Evolutionary conservation across 1,284 basidiomycete genomes (phyloP).

Genomic region (Inonotus hispidus): DNA sequence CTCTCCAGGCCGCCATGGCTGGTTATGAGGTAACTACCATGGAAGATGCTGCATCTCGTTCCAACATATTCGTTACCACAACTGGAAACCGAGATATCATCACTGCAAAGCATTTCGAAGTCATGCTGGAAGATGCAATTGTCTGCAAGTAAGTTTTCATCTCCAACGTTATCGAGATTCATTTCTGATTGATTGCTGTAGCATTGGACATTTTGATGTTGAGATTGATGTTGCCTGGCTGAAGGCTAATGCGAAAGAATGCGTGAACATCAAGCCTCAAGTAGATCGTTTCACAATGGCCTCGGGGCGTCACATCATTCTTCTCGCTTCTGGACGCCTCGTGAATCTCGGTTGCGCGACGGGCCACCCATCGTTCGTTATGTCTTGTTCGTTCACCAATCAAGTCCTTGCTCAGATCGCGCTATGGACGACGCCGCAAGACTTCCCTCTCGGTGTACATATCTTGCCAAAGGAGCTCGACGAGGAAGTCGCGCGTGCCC

Average conservation of each 20-base stretch:
- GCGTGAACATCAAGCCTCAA: constrained; percentile 96
- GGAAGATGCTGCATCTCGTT: constrained; percentile 89
- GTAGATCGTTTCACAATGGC: constrained; percentile 97
- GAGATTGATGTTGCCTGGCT: constrained; percentile 99
- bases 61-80: constrained; percentile 97
- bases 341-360: constrained; percentile 97
- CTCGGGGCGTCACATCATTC: constrained; percentile 89
- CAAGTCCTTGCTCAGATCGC: constrained; percentile 98
- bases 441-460: constrained; percentile 93
- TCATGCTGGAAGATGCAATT: constrained; percentile 98
- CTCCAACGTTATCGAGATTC: background rate
- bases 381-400: constrained; percentile 99
- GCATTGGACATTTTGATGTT: constrained; percentile 98
- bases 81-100: constrained; percentile 99
- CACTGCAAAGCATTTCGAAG: constrained; percentile 85
- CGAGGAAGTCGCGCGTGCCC: constrained; percentile 97
- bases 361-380: constrained; percentile 95
- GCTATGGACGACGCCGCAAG: constrained; percentile 88
- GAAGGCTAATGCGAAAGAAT: constrained; percentile 85
- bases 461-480: constrained; percentile 97
- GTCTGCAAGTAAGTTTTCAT: constrained; percentile 78
- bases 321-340: constrained; percentile 97
- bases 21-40: constrained; percentile 99
- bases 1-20: constrained; percentile 98
- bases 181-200: constrained; percentile 25